Evolutionary conservation across 2,329 filamentous ascomycete genomes (phyloP), one percentile per base, ranked within the genome.

Genomic region (Curvularia sp.): DNA sequence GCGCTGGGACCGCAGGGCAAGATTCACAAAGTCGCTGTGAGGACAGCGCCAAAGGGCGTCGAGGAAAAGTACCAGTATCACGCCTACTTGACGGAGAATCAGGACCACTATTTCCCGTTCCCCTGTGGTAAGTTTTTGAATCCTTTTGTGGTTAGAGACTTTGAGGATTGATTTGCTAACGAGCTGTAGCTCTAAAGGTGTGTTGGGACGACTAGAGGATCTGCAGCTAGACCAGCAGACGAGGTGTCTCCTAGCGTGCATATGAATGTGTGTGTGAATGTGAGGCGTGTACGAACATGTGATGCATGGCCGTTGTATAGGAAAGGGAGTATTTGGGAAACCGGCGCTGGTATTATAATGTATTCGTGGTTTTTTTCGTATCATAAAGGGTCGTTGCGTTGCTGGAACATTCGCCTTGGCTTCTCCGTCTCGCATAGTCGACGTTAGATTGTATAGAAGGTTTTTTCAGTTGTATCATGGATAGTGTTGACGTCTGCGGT

Each of bases 71-170:
- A 78, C 49, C 68, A 71, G 10, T 81, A 79, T 57, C 76, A 80
- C 68, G 74, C 74, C 23, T 83, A 81, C 58, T 64, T 83, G 73
- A 81, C 78, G 34, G 80, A 81, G 73, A 79, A 80, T 50, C 79
- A 79, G 77, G 79, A 81, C 71, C 73, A 71, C 65, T 80, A 75
- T 65, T 81, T 80, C 66, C 79, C 79, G 39, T 81, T 82, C 57
- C 80, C 80, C 49, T 78, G 76, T 53, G 75, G 80, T 81, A 70
- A 80, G 80, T 78, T 69, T 51, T 47, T 12, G n/a, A 15, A 42
- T 8, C 28, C 28, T 15, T 30, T 43, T 27, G 9, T 19, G 13
- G 15, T 25, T 25, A 7, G 3, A 41, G 10, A 15, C 5, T n/a
- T 38, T 19, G 10, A 8, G 27, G 23, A 28, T 18, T 2, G 18